Evolutionary conservation across 2,329 filamentous ascomycete species (phyloP).

Genomic region (Colletotrichum filicis): DNA sequence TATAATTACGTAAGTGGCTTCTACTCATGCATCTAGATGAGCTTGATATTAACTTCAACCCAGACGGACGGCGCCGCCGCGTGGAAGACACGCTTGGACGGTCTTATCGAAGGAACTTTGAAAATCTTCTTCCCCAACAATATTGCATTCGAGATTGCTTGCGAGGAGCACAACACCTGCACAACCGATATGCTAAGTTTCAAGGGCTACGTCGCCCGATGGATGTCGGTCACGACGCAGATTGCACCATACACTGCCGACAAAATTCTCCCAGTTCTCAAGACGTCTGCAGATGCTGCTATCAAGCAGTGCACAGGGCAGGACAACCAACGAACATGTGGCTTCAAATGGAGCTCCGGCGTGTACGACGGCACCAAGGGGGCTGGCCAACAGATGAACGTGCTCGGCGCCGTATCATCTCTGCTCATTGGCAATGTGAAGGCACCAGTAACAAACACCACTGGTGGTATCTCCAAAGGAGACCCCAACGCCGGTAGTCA

Average conservation of each 20-base stretch:
- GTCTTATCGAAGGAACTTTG: slow-evolving; percentile 49
- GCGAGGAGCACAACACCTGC: slow-evolving; percentile 66
- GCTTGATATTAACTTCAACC: slow-evolving; percentile 2
- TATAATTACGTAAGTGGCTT: slow-evolving; percentile 63
- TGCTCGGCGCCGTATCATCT: slow-evolving; percentile 64
- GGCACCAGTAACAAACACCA: slow-evolving; percentile 56
- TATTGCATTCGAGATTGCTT: slow-evolving; percentile 70
- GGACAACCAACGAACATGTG: slow-evolving; percentile 59
- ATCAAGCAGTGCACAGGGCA: slow-evolving; percentile 66
- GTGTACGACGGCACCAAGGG: slow-evolving; percentile 65
- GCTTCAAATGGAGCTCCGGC: slow-evolving; percentile 63
- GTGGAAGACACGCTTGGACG: slow-evolving; percentile 63
- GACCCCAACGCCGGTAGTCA: slow-evolving; percentile 54
- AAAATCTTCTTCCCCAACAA: slow-evolving; percentile 64
- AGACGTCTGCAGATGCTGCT: slow-evolving; percentile 63
- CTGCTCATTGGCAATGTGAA: slow-evolving; percentile 57
- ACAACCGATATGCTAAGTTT: slow-evolving; percentile 72
- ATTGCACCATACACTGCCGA: slow-evolving; percentile 64
- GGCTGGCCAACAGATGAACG: slow-evolving; percentile 70
- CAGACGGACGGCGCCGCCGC: slow-evolving; percentile 58
- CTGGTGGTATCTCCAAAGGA: slow-evolving; percentile 62
- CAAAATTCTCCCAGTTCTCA: slow-evolving; percentile 62
- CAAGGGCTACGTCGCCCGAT: slow-evolving; percentile 69
- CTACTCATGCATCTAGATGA: not conserved
- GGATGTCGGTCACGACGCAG: slow-evolving; percentile 64